Base-by-base conservation (phyloP, 75 land plant genomes). In the Azolla pinnata region DNA sequence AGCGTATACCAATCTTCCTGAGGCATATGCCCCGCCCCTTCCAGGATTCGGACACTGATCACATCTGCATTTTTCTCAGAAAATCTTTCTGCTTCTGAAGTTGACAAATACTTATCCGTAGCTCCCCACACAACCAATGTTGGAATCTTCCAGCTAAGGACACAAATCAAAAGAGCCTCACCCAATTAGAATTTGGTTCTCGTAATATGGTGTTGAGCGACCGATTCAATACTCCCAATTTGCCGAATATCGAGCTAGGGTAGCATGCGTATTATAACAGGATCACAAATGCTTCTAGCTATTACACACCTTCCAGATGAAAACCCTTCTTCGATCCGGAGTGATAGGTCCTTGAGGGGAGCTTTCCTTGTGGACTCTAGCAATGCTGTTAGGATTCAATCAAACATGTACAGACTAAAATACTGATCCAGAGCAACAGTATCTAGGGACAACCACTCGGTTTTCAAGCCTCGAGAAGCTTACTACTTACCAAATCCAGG, bases 1-100 rank as follows among this genome's bases (percentile, higher is more conserved):
- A n/a, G n/a, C n/a, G n/a, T 29, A 64, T 81, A 83, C 98, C 98
- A 93, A 64, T 93, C 98, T 76, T 93, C 98, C 45, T 93, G 98
- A 19, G 98, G 98, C 90, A 93, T 76, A 65, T 93, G 98, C 23
- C 98, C 98, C 44, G 87, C 96, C 19, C 96, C 98, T 62, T 79
- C 85, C 17, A 93, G 75, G 52, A 79, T 29, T 56, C 76, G 76
- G 28, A 83, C 65, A 31, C 72, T 51, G 4, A 89, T 60, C 8
- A 47, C 17, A 31, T 31, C 62, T 12, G 90, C 77, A 60, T 93
- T 93, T 44, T 44, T 67, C 44, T 89, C 83, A 53, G 75, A 74
- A 64, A 93, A 93, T 20, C 77, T 78, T 64, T 87, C 88, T 42
- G 83, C 96, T 57, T 81, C 79, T 25, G 80, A 75, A 58, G 69